A percentile compares a stretch with the other conserved stretches of the same genome.
These are phyloP conservation scores for Cladosporium cucumerinum DNA, from an alignment of 2,329 filamentous ascomycete species.

Conservation along the genomic window DNA sequence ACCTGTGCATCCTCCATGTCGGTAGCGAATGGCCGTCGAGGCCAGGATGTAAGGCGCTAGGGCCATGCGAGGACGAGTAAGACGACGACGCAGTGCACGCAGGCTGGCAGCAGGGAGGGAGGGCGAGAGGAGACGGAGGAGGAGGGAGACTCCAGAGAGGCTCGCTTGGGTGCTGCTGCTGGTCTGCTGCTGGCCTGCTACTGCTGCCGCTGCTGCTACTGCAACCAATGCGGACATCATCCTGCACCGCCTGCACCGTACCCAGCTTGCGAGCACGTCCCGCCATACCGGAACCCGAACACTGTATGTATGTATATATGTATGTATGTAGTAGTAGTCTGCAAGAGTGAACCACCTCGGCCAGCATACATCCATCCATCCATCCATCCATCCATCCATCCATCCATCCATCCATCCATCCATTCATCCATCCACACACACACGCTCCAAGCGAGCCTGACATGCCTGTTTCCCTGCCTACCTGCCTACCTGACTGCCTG, in stretches of 20 bases:
- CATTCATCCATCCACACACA: neutral
- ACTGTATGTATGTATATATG: no score
- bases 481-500: no score
- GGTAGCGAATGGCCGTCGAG: constrained; percentile 10
- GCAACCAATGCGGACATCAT: neutral
- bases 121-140: no score
- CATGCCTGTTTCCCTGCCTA: no score
- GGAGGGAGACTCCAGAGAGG: neutral
- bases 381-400: neutral
- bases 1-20: neutral
- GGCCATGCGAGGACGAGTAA: constrained; percentile 1
- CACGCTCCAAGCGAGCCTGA: neutral
- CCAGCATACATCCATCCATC: neutral
- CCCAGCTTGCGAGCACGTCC: neutral
- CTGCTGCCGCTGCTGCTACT: neutral
- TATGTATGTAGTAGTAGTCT: no score
- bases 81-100: neutral
- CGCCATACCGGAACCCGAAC: neutral
- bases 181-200: no score
- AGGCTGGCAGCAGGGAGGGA: neutral
- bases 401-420: neutral
- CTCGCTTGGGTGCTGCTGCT: neutral
- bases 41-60: constrained; percentile 1
- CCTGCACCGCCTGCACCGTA: neutral
- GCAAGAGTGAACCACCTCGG: neutral